Evolutionary conservation across 164 flowering plant genomes (phyloP).

Genomic region (Magnolia changhungtana): DNA sequence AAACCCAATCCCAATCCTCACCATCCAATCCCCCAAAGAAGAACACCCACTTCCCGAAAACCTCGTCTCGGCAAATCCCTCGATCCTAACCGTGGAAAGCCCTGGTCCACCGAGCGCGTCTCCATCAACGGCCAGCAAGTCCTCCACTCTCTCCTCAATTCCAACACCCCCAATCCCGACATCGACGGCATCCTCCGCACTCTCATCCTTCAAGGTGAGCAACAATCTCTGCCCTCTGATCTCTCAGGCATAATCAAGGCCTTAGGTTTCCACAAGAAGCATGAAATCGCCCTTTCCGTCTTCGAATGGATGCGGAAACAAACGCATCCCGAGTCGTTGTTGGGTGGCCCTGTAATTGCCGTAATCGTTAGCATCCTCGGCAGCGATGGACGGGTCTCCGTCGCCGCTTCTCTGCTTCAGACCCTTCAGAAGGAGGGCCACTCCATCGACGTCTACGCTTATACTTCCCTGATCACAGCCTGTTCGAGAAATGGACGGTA

Average conservation of each 20-base stretch:
- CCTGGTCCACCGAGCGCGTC: conserved; percentile 57
- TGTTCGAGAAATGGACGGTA: conserved; percentile 68
- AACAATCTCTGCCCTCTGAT: conserved; percentile 34
- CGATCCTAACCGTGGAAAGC: conserved; percentile 74
- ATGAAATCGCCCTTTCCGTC: conserved; percentile 54
- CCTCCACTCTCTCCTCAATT: conserved; percentile 43
- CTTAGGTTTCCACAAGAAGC: conserved; percentile 58
- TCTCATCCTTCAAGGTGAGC: conserved; percentile 7
- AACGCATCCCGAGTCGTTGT: conserved; percentile 24
- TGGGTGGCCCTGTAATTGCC: conserved; percentile 50
- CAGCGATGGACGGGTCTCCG: conserved; percentile 48
- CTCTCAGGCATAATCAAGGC: conserved; percentile 59
- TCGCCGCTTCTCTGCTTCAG: conserved; percentile 51
- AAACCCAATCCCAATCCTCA: conserved; percentile 12
- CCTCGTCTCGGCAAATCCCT: conserved; percentile 49
- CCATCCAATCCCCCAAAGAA: conserved; percentile 12
- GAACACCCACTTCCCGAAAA: conserved; percentile 19
- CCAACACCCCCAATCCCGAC: background rate
- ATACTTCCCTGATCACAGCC: conserved; percentile 71
- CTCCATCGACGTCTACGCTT: conserved; percentile 69
- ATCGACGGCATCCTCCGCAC: conserved; percentile 30
- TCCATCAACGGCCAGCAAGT: conserved; percentile 51
- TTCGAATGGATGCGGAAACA: conserved; percentile 57
- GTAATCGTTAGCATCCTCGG: conserved; percentile 60
- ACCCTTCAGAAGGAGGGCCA: conserved; percentile 51